A percentile compares a stretch with the other conserved stretches of the same genome.
These are phyloP conservation scores for Daedaleopsis nitida DNA, from an alignment of 768 basidiomycete species.

Conservation along the genomic window DNA sequence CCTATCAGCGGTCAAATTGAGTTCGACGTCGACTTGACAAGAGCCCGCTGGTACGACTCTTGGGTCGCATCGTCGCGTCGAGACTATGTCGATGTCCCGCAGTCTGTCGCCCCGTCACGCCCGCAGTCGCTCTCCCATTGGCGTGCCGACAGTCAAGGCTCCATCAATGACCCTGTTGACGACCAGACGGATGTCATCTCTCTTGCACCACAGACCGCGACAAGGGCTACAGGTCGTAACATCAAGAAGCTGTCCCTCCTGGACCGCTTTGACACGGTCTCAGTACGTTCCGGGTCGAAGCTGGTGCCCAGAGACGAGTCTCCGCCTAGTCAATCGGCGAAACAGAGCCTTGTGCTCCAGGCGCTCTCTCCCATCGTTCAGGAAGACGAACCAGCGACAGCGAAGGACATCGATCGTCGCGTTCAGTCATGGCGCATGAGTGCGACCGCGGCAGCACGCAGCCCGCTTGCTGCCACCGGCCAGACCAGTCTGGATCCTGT, in stretches of 20 bases:
- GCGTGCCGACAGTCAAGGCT: conserved; percentile 56
- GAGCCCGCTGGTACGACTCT: conserved; percentile 77
- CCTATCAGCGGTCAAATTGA: conserved; percentile 81
- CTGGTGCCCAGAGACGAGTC: conserved; percentile 29
- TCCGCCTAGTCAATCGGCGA: conserved; percentile 31
- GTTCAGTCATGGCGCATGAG: conserved; percentile 70
- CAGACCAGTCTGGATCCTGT: conserved; percentile 53
- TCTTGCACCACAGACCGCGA: conserved; percentile 30
- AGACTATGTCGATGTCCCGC: conserved; percentile 43
- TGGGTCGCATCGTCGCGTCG: conserved; percentile 59
- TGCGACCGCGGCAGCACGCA: conserved; percentile 43
- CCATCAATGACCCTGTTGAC: conserved; percentile 44
- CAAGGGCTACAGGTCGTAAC: conserved; percentile 38
- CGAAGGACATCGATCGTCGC: conserved; percentile 51
- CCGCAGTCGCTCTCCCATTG: conserved; percentile 52
- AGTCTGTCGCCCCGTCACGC: conserved; percentile 38
- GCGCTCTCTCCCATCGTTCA: conserved; percentile 64
- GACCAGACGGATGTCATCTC: conserved; percentile 34
- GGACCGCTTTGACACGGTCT: conserved; percentile 56
- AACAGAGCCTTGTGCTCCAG: conserved; percentile 23
- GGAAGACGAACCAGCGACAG: conserved; percentile 56
- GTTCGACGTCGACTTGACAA: conserved; percentile 79
- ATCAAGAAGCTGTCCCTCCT: conserved; percentile 71
- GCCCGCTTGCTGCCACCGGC: conserved; percentile 48
- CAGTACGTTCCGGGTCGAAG: conserved; percentile 34